Percentiles rank a stretch among this genome's conserved stretches.
These are phyloP conservation scores for Begonia masoniana DNA, from an alignment of 306 rosid species.

Conservation along the genomic window DNA sequence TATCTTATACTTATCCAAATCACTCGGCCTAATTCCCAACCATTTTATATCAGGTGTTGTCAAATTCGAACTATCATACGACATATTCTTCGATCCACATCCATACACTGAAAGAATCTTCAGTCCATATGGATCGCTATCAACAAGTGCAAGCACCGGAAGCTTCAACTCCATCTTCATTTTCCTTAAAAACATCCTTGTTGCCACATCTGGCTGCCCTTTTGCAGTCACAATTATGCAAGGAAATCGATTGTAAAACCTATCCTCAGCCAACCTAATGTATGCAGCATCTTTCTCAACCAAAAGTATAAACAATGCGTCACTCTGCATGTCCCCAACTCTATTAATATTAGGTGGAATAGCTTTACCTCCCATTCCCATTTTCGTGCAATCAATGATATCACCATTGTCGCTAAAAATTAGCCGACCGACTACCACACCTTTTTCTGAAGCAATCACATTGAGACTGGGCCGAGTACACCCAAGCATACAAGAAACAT, in stretches of 20 bases:
- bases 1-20: slow-evolving; percentile 84
- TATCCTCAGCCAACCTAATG: slow-evolving; percentile 82
- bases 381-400: slow-evolving; percentile 86
- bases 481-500: slow-evolving; percentile 76
- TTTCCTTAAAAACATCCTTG: slow-evolving; percentile 77
- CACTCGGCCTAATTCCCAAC: slow-evolving; percentile 86
- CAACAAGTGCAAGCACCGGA: slow-evolving; percentile 80
- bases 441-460: slow-evolving; percentile 78
- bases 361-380: slow-evolving; percentile 96
- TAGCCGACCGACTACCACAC: slow-evolving; percentile 80
- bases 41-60: slow-evolving; percentile 93
- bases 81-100: slow-evolving; percentile 91
- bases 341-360: slow-evolving; percentile 83
- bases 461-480: slow-evolving; percentile 82
- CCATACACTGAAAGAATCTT: slow-evolving; percentile 84
- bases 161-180: slow-evolving; percentile 84
- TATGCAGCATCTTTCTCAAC: slow-evolving; percentile 96
- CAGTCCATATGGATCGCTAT: slow-evolving; percentile 86
- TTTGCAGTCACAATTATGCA: slow-evolving; percentile 70
- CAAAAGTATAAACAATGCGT: slow-evolving; percentile 67
- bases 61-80: slow-evolving; percentile 79
- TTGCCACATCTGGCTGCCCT: slow-evolving; percentile 89
- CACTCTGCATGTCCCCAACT: slow-evolving; percentile 91
- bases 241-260: slow-evolving; percentile 77
- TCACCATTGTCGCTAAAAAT: slow-evolving; percentile 91